A percentile compares a stretch with the other conserved stretches of the same genome.
Conservation (phyloP, 2,329 filamentous ascomycete species). For the Colletotrichum gloeosporioides region DNA sequence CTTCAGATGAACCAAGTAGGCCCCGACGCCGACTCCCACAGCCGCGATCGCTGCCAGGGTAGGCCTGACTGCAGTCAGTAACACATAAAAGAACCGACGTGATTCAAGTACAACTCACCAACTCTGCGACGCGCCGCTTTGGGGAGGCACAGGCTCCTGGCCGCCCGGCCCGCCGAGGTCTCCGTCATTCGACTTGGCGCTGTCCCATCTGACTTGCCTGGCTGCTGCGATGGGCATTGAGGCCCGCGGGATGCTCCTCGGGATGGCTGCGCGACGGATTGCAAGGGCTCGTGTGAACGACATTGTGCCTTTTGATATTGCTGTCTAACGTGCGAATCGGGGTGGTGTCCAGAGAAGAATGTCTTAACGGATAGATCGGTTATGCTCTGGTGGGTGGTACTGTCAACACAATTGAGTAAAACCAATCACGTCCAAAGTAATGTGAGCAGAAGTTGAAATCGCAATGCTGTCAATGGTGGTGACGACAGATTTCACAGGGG, state of each 20-base stretch:
- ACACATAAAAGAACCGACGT: neutral
- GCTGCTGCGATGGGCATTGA: neutral
- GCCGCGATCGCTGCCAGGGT: slow-evolving; percentile 11
- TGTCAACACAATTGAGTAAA: neutral
- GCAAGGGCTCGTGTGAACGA: neutral
- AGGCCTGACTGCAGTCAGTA: neutral
- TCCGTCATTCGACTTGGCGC: slow-evolving; percentile 1
- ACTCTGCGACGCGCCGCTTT: slow-evolving; percentile 3
- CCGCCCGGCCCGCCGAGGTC: slow-evolving; percentile 19
- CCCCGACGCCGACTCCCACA: slow-evolving; percentile 1
- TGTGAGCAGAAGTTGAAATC: neutral
- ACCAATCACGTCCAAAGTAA: neutral
- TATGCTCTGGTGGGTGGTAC: too few relatives aligned
- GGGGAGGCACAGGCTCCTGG: slow-evolving; percentile 9
- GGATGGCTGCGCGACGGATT: neutral
- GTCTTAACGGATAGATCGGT: neutral
- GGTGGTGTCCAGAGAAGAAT: accelerated
- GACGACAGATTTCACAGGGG: neutral
- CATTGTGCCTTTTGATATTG: neutral
- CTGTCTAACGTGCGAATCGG: accelerated
- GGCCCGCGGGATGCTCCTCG: neutral
- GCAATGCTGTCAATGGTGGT: neutral
- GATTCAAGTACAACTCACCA: neutral
- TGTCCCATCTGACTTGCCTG: neutral
- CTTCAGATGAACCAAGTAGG: slow-evolving; percentile 15